Evolutionary conservation across 345 rosid species (phyloP), one percentile per base, ranked within the genome.

Genomic region (Acer negundo): DNA sequence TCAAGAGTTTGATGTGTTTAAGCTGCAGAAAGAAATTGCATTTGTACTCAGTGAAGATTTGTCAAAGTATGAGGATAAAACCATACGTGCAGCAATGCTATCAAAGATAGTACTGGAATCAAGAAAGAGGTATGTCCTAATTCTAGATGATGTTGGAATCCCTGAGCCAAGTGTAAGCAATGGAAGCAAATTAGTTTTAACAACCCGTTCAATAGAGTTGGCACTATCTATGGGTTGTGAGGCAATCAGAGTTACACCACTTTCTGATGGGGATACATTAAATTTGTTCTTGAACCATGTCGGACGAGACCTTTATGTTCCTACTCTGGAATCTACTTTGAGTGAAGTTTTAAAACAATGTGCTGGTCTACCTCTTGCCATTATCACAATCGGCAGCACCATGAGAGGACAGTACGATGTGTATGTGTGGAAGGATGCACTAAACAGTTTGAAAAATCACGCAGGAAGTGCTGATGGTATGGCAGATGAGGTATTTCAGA

Each of bases 81-180:
- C 6, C 2, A 58, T 0, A 7, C 51, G 79, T 24, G 75, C 87
- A 6, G 77, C 77, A 5, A 15, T 10, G 49, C 42, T 78, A 56
- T 61, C 3, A 7, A 15, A 35, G 19, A 7, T 40, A n/a, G n/a
- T n/a, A 24, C 20, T 51, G 38, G 62, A 9, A 40, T 56, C 62
- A n/a, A 20, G n/a, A 20, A 46, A 61, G 22, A 73, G 46, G 12
- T 70, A 0, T 69, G 53, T 73, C 2, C 9, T 84, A 4, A 76
- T 84, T 70, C 17, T 84, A 9, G 87, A 84, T 51, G 80, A 84
- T 1, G 51, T 81, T 0, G 87, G 82, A 69, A 62, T 80, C 4
- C 75, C 71, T 15, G 79, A 69, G 28, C 56, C 38, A 7, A 1
- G 19, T 75, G 0, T 13, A 62, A 15, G n/a, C 2, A 19, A 42